Percentiles rank a stretch among this genome's conserved stretches.
These are phyloP conservation scores for Achaetomiella virescens DNA, from an alignment of 495 filamentous ascomycete genomes.

Conservation along the genomic window DNA sequence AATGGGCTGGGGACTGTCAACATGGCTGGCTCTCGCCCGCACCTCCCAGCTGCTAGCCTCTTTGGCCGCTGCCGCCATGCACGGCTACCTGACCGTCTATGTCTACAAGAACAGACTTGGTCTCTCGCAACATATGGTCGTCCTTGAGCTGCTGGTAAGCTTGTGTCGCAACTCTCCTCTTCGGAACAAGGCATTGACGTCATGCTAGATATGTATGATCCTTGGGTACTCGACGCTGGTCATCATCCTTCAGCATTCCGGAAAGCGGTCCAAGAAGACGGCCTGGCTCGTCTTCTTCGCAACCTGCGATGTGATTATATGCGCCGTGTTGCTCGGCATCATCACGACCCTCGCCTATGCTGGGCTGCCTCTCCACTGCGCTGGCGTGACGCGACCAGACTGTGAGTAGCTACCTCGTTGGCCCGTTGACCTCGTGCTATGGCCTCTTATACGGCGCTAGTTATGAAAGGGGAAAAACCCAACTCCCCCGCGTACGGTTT, in stretches of 20 bases:
- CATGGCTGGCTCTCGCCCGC: conserved; percentile 32
- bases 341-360: conserved; percentile 29
- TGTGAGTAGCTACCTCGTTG: conserved; percentile 8
- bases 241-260: conserved; percentile 28
- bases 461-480: conserved; percentile 7
- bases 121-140: conserved; percentile 24
- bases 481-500: conserved; percentile 6
- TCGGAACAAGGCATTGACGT: conserved; percentile 6
- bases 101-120: conserved; percentile 24
- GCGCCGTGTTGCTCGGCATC: conserved; percentile 24
- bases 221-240: conserved; percentile 32
- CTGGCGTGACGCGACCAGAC: conserved; percentile 27
- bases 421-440: background rate
- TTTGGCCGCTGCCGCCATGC: conserved; percentile 26
- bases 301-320: conserved; percentile 27
- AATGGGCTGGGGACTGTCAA: conserved; percentile 30
- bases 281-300: conserved; percentile 23
- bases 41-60: conserved; percentile 27
- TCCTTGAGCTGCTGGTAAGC: conserved; percentile 36
- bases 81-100: conserved; percentile 33
- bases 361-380: conserved; percentile 33
- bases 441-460: background rate
- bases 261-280: conserved; percentile 21
- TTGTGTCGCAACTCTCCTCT: background rate
- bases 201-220: conserved; percentile 25